A percentile compares a stretch with the other conserved stretches of the same genome.
phyloP scores from a whole-genome alignment of 2,329 filamentous ascomycete genomes.

The Cladosporium sp. region DNA sequence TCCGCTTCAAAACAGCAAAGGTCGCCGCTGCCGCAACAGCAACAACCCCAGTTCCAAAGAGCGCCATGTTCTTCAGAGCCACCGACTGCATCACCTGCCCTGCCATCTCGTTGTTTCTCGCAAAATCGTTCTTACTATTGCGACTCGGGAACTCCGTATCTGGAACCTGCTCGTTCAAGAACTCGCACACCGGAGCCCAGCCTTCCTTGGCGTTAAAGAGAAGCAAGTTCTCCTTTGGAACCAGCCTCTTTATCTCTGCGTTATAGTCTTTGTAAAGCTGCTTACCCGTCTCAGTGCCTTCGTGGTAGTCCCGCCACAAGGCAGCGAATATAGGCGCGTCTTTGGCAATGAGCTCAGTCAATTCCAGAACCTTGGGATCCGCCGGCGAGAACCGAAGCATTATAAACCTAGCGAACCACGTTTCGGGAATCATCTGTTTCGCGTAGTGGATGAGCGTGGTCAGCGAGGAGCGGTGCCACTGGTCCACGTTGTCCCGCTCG shows the following conservation, averaged over 20 bases:
- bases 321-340: not conserved
- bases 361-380: not conserved
- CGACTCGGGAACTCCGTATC: conserved; percentile 1
- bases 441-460: conserved; percentile 10
- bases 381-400: not conserved
- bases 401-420: not conserved
- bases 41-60: not conserved
- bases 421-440: not conserved
- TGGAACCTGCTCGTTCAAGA: conserved; percentile 1
- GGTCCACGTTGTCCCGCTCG: conserved; percentile 28
- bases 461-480: conserved; percentile 8
- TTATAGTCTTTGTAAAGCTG: conserved; percentile 19
- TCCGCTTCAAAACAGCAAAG: not conserved
- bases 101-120: not conserved
- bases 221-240: conserved; percentile 17
- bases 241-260: conserved; percentile 7
- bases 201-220: conserved; percentile 19
- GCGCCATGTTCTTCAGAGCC: conserved; percentile 2
- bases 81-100: not conserved
- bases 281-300: conserved; percentile 16
- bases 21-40: not conserved
- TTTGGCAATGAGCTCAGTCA: not conserved
- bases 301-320: conserved; percentile 6
- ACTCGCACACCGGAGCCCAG: conserved; percentile 6
- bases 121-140: not conserved